Evolutionary conservation across 2,329 filamentous ascomycete genomes (phyloP), one percentile per base, ranked within the genome.

Genomic region (Diaporthe sp.): DNA sequence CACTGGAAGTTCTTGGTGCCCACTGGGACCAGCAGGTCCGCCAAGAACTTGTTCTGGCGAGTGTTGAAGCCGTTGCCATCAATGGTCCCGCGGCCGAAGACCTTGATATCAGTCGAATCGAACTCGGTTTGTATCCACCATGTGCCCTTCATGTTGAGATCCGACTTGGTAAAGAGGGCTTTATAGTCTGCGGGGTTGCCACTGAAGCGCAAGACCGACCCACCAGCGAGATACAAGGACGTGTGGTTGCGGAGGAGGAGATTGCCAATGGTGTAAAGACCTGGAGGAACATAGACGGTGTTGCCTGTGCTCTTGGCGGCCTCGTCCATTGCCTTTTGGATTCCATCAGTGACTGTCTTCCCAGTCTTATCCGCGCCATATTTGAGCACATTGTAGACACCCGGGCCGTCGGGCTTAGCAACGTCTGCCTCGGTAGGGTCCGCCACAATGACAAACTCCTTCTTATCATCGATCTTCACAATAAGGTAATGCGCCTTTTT

Each of bases 41-140:
- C 38, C 38, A 64, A 30, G 58, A 64, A 64, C 17, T 64, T 64
- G 38, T 64, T 64, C 38, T 45, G 58, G 9, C 58, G 38, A 22
- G 58, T 64, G 30, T 64, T 45, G 58, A 30, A 64, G n/a, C 58
- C 58, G 4, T 64, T 64, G 13, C 58, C 58, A 4, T 64, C 58
- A 30, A 64, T 30, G 25, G 58, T 64, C 38, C 58, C 58, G 38
- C 58, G 58, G n/a, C 58, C 58, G 25, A 64, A 64, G 38, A 64
- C 58, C 58, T 64, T 64, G 58, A 64, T 64, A 22, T 64, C 38
- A 22, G 58, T 64, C 8, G 58, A 64, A 25, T 64, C 58, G 17
- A 64, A 64, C 25, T 64, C 58, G 17, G 58, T 64, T 2, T 64
- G 58, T 15, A 64, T 64, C 58, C 58, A 64, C 58, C 58, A 64